A percentile compares a stretch with the other conserved stretches of the same genome.
phyloP scores from a whole-genome alignment of 495 filamentous ascomycete genomes.

The Aspergillus homomorphus region DNA sequence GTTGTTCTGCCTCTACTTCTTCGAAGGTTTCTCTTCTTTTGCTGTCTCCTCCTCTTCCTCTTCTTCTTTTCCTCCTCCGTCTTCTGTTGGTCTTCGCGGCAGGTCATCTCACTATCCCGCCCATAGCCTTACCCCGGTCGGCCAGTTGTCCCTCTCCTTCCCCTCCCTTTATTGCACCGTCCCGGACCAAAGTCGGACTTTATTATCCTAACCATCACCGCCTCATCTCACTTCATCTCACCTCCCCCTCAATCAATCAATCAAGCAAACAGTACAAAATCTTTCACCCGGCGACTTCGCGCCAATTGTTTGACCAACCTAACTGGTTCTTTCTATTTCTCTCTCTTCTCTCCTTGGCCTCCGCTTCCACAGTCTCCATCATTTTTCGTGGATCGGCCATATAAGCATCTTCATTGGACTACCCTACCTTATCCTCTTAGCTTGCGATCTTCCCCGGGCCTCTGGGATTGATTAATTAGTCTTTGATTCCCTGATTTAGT shows the following conservation, averaged over 20 bases:
- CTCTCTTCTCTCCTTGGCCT: neutral
- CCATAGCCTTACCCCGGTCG: conserved; percentile 10
- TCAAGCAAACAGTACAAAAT: neutral
- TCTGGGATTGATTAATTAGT: neutral
- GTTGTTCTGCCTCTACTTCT: neutral
- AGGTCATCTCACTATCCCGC: conserved; percentile 3
- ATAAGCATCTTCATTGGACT: neutral
- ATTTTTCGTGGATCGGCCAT: neutral
- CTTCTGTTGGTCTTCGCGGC: neutral
- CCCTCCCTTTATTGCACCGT: neutral
- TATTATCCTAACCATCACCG: conserved; percentile 9
- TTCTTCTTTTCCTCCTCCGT: neutral
- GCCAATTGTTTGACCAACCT: neutral
- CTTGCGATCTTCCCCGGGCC: too few species aligned
- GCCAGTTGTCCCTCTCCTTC: conserved; percentile 13
- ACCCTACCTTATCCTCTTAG: neutral
- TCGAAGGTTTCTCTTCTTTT: neutral
- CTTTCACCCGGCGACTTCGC: neutral
- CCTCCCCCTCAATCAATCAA: neutral
- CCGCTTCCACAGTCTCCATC: neutral
- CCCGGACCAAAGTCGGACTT: conserved; percentile 14
- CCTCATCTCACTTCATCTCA: neutral
- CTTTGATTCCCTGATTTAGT: neutral
- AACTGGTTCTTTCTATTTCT: neutral
- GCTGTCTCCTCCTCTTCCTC: neutral